These are phyloP conservation scores for Adiantum capillusveneris DNA, from an alignment of 75 land plant genomes.

Conservation along the genomic window DNA sequence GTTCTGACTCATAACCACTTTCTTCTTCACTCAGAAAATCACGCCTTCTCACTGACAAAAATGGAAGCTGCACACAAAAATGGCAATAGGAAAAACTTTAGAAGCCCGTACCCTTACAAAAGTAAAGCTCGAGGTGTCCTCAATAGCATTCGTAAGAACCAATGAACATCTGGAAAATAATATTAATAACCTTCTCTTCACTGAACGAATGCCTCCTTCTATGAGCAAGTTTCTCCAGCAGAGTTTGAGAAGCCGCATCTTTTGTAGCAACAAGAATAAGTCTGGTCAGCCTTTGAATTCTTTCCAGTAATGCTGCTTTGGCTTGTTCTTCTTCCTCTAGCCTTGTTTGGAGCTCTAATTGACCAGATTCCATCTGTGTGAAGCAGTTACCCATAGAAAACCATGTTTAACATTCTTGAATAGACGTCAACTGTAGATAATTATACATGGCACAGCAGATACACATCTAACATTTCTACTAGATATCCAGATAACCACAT, in stretches of 20 bases:
- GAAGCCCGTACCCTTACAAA: too few species aligned
- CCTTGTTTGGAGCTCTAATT: conserved; percentile 53
- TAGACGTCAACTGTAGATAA: too few species aligned
- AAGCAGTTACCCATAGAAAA: too few species aligned
- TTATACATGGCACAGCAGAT: too few species aligned
- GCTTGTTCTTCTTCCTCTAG: conserved; percentile 86
- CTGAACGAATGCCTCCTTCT: conserved; percentile 86
- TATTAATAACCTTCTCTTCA: too few species aligned
- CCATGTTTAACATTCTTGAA: too few species aligned
- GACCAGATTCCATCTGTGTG: conserved; percentile 61
- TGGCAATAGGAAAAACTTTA: too few species aligned
- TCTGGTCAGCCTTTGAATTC: conserved; percentile 66
- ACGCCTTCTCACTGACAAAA: conserved; percentile 73
- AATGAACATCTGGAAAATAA: too few species aligned
- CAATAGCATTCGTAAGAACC: too few species aligned
- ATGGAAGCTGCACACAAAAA: conserved; percentile 62
- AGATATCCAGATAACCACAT: too few species aligned
- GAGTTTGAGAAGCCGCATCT: conserved; percentile 38
- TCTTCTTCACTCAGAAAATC: conserved; percentile 53
- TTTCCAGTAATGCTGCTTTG: conserved; percentile 59
- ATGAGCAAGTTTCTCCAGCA: conserved; percentile 39
- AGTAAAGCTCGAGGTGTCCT: too few species aligned
- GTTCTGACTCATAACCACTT: conserved; percentile 33
- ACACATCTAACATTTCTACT: too few species aligned
- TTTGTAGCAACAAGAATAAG: conserved; percentile 67